phyloP scores from a whole-genome alignment of 352 stramenopile species.

The Thalassiosira livingstoniorum region DNA sequence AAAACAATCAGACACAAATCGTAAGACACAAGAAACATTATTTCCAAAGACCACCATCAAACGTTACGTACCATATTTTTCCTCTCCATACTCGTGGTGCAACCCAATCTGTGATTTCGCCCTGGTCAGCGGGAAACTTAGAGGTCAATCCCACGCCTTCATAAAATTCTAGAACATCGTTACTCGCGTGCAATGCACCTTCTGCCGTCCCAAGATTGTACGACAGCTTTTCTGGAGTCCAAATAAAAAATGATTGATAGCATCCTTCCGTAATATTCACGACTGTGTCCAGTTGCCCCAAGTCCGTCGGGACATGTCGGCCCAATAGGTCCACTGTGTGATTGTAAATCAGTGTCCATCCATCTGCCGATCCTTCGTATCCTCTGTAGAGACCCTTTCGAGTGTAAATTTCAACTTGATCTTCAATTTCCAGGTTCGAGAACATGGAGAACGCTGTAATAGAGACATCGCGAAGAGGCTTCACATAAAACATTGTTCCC shows the following conservation, averaged over 20 bases:
- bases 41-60: too few species aligned
- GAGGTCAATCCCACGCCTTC: not conserved
- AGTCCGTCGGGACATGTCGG: not conserved
- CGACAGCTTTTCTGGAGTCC: not conserved
- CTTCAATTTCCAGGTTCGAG: not conserved
- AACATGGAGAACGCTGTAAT: conserved; percentile 38
- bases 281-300: conserved; percentile 3
- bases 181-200: not conserved
- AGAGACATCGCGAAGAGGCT: conserved; percentile 24
- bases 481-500: conserved; percentile 48
- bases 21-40: too few species aligned
- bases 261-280: not conserved
- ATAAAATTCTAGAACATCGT: not conserved
- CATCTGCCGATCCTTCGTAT: conserved; percentile 12
- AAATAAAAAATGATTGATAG: conserved; percentile 11
- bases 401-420: conserved; percentile 31
- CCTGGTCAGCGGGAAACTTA: not conserved
- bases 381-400: conserved; percentile 32
- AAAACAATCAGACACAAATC: too few species aligned
- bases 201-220: not conserved
- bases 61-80: too few species aligned
- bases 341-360: conserved; percentile 40
- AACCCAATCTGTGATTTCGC: too few species aligned
- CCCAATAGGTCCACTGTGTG: conserved; percentile 10
- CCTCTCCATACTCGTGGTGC: too few species aligned